These are phyloP conservation scores for Penicillium sclerotigenum DNA, from an alignment of 2,329 filamentous ascomycete genomes.

Conservation along the genomic window DNA sequence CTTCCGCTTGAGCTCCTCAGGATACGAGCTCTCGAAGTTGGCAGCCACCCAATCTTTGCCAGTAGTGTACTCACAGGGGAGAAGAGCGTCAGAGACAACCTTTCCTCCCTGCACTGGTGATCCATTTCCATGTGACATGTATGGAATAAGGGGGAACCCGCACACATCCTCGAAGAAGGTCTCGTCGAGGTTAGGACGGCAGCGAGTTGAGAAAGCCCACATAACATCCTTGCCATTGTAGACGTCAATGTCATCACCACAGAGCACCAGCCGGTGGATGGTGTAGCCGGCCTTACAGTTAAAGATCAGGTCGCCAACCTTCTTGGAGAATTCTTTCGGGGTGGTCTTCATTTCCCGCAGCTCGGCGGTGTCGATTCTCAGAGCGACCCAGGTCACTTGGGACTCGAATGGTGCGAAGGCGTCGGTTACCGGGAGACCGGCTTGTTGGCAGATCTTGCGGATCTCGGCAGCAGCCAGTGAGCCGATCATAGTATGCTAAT, in stretches of 20 bases:
- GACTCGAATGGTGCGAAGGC: conserved; percentile 47
- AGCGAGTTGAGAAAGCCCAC: conserved; percentile 51
- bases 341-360: conserved; percentile 56
- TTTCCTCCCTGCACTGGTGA: conserved; percentile 42
- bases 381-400: conserved; percentile 49
- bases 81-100: conserved; percentile 46
- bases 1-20: conserved; percentile 41
- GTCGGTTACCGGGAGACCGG: conserved; percentile 45
- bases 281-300: conserved; percentile 43
- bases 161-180: conserved; percentile 45
- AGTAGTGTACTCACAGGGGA: conserved; percentile 44
- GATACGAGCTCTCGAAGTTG: conserved; percentile 38
- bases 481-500: conserved; percentile 41
- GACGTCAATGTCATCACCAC: conserved; percentile 52
- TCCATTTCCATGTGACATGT: conserved; percentile 45
- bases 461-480: conserved; percentile 47
- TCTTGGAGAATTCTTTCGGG: conserved; percentile 37
- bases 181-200: conserved; percentile 47
- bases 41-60: conserved; percentile 33
- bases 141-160: conserved; percentile 48
- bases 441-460: conserved; percentile 33
- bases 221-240: conserved; percentile 48
- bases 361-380: conserved; percentile 58
- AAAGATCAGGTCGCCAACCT: conserved; percentile 45
- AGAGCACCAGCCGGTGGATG: conserved; percentile 47